Evolutionary conservation across 208 protist species (phyloP).

Genomic region (Leishmania lainsoni): DNA sequence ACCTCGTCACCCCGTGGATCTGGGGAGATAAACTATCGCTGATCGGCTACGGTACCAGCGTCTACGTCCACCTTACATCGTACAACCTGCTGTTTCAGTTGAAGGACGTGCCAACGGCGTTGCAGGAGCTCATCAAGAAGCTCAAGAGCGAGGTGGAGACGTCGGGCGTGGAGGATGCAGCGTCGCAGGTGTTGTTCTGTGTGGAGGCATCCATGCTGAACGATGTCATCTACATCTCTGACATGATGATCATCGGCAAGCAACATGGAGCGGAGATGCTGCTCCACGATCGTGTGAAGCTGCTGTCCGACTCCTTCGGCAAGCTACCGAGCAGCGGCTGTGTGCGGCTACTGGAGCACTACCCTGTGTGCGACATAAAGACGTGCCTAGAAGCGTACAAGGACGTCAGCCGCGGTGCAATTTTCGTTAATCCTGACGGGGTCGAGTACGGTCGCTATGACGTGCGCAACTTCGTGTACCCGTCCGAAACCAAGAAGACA

Average conservation of each 20-base stretch:
- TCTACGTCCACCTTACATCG: conserved; percentile 81
- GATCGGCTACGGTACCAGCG: conserved; percentile 58
- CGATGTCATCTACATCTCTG: conserved; percentile 76
- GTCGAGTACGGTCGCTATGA: conserved; percentile 70
- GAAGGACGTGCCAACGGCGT: conserved; percentile 18
- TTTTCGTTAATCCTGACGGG: conserved; percentile 86
- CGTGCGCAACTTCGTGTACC: conserved; percentile 78
- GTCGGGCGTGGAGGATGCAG: conserved; percentile 7
- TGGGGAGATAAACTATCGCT: conserved; percentile 80
- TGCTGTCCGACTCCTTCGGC: conserved; percentile 56
- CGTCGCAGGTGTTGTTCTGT: conserved; percentile 48
- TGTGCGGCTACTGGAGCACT: conserved; percentile 68
- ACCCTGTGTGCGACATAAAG: conserved; percentile 59
- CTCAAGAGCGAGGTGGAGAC: conserved; percentile 30
- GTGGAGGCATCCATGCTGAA: conserved; percentile 74
- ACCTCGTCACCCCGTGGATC: conserved; percentile 79
- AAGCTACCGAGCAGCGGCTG: conserved; percentile 42
- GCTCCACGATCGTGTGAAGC: conserved; percentile 64
- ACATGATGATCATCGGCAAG: conserved; percentile 71
- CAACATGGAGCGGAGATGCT: conserved; percentile 53
- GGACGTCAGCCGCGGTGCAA: conserved; percentile 50
- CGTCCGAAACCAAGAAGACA: conserved; percentile 54
- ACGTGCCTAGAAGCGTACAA: conserved; percentile 58
- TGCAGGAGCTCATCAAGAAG: conserved; percentile 40
- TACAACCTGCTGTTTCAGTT: conserved; percentile 77